Evolutionary conservation across 345 rosid species (phyloP).

Genomic region (Erucastrum elatum): DNA sequence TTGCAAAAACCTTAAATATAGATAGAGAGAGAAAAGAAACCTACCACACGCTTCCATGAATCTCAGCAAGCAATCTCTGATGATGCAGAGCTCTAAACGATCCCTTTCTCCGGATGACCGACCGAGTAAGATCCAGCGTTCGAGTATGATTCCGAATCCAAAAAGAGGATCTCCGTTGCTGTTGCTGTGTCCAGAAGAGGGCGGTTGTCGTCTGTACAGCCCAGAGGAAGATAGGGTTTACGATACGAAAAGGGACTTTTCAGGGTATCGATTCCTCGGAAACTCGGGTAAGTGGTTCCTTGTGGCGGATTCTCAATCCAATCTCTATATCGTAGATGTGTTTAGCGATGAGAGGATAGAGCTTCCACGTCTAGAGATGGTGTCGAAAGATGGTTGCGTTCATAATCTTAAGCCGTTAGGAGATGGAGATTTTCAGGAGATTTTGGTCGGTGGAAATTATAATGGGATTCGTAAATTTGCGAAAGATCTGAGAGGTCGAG

Average conservation of each 20-base stretch:
- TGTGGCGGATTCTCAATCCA: not conserved
- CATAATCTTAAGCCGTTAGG: not conserved
- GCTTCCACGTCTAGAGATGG: not conserved
- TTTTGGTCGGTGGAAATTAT: not conserved
- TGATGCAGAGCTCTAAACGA: no score
- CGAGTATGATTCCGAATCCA: no score
- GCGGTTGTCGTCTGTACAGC: slow-evolving; percentile 2
- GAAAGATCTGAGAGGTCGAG: not conserved
- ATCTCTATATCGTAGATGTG: slow-evolving; percentile 20
- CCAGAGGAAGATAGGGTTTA: not conserved
- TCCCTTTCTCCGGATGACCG: no score
- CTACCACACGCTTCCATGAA: no score
- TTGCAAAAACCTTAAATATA: no score
- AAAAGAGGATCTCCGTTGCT: not conserved
- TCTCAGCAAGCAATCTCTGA: no score
- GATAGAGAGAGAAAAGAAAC: no score
- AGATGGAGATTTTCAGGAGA: not conserved
- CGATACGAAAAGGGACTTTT: not conserved
- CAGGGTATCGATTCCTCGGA: not conserved
- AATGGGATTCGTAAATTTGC: not conserved
- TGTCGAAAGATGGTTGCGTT: not conserved
- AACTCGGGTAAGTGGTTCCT: slow-evolving; percentile 18
- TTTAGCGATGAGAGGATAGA: not conserved
- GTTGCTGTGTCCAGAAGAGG: slow-evolving; percentile 3
- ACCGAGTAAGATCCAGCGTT: no score